Evolutionary conservation across 208 protist genomes (phyloP), one percentile per base, ranked within the genome.

Genomic region (Angomonas desouzai): DNA sequence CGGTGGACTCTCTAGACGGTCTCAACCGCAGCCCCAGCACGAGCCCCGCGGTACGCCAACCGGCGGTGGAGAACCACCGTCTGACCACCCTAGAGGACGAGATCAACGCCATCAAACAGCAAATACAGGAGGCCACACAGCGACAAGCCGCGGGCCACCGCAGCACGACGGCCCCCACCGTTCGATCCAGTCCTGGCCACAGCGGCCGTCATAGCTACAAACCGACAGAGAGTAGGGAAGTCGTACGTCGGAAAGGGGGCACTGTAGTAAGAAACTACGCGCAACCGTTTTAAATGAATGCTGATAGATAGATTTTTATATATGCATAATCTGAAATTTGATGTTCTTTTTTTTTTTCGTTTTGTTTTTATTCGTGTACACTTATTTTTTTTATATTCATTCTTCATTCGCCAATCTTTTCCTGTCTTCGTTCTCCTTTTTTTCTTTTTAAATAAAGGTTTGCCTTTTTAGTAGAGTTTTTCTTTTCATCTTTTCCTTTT

Each of bases 61-160:
- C 10, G 10, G 20, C 10, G 18, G 45, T 4, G n/a, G 45, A 51
- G 45, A 51, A 51, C 20, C 45, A 48, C 6, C 68, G 70, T 0
- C 36, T 73, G 13, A 45, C 56, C 27, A 33, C 75, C 20, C 32
- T 78, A 13, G 84, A 94, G 63, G 74, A 81, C 29, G 87, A 94
- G 60, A 87, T 94, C 22, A 70, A 74, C 22, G 66, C 66, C 23
- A 80, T 91, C 36, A 84, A 87, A 40, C 68, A 57, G 49, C 73
- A 83, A 38, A 84, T 94, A 60, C 29, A 70, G 16, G 49, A 40
- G 13, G 60, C 74, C 22, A 56, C 28, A 34, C 30, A 51, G 38
- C 68, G 48, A 25, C 36, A 3, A 23, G 30, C 7, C 2, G 11
- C 7, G n/a, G 11, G 20, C 23, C 29, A 49, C 27, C 1, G 20